phyloP scores from a whole-genome alignment of 2,329 filamentous ascomycete species.

The Nemania serpens region DNA sequence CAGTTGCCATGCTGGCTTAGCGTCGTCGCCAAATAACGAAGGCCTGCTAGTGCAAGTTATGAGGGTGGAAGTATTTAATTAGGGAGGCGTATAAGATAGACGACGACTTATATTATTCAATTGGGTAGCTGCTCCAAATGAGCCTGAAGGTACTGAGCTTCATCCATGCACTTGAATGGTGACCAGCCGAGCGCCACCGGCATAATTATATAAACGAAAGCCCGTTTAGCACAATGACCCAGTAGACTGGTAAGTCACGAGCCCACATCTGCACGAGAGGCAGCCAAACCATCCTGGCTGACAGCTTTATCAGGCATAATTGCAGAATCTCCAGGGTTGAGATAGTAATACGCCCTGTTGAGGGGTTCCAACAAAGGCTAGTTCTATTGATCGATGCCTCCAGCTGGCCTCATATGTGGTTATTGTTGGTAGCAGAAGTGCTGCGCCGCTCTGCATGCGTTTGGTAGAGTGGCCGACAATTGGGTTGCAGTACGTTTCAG shows the following conservation, averaged over 20 bases:
- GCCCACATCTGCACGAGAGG: not conserved
- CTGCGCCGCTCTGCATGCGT: slow-evolving; percentile 14
- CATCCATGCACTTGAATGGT: too few relatives aligned
- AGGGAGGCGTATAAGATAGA: too few relatives aligned
- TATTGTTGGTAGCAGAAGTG: slow-evolving; percentile 10
- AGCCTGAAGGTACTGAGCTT: too few relatives aligned
- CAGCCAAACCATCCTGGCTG: not conserved
- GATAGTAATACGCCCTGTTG: not conserved
- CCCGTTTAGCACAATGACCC: not conserved
- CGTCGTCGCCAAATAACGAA: not conserved
- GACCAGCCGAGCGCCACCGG: not conserved
- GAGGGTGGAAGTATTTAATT: too few relatives aligned
- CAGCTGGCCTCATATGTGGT: not conserved
- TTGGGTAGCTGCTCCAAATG: too few relatives aligned
- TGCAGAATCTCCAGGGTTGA: not conserved
- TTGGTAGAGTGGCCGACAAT: not conserved
- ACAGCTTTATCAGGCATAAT: not conserved
- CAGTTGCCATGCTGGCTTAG: not conserved
- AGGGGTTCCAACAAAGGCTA: not conserved
- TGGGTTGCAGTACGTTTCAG: slow-evolving; percentile 5
- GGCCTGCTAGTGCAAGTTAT: too few relatives aligned
- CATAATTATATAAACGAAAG: not conserved
- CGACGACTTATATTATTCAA: too few relatives aligned
- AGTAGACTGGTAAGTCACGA: too few relatives aligned
- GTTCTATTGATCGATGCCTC: not conserved